A percentile compares a stretch with the other conserved stretches of the same genome.
Evolutionary conservation across 192 early-diverging fungal genomes (phyloP).

Genomic region (Thoreauomyces humboldtii): DNA sequence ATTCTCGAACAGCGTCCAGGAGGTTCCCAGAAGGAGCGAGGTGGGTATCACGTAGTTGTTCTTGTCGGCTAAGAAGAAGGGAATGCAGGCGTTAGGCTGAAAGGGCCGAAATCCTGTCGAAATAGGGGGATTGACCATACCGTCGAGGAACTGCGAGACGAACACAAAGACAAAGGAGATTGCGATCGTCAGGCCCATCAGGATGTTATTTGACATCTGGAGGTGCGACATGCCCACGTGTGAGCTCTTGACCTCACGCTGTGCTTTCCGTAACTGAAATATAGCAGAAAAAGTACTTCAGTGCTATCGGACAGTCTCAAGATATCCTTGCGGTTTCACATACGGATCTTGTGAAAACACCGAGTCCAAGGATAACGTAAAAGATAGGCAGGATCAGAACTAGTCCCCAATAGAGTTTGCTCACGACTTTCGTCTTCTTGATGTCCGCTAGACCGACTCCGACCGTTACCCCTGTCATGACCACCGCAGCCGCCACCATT

Average conservation of each 20-base stretch:
- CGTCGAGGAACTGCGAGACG: not conserved
- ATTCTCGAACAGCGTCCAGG: not conserved
- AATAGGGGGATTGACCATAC: too few species aligned
- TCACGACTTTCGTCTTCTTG: not conserved
- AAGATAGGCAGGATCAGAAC: not conserved
- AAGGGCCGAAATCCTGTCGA: too few species aligned
- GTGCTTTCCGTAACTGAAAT: not conserved
- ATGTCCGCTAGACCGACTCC: not conserved
- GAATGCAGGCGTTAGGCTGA: too few species aligned
- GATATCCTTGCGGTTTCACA: too few species aligned
- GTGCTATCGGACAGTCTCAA: too few species aligned
- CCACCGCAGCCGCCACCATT: not conserved
- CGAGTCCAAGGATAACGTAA: not conserved
- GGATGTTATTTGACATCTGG: not conserved
- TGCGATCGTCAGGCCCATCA: not conserved
- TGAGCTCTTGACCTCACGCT: slow-evolving; percentile 1
- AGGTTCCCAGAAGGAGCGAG: not conserved
- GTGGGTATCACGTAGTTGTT: not conserved
- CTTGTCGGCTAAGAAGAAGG: too few species aligned
- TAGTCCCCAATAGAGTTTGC: not conserved
- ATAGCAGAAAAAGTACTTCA: too few species aligned
- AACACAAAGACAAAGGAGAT: not conserved
- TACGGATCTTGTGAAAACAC: not conserved
- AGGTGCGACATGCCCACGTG: not conserved
- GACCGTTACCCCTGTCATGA: not conserved